Evolutionary conservation across 2,329 filamentous ascomycete species (phyloP), one percentile per base, ranked within the genome.

Genomic region (Botrytis elliptica): DNA sequence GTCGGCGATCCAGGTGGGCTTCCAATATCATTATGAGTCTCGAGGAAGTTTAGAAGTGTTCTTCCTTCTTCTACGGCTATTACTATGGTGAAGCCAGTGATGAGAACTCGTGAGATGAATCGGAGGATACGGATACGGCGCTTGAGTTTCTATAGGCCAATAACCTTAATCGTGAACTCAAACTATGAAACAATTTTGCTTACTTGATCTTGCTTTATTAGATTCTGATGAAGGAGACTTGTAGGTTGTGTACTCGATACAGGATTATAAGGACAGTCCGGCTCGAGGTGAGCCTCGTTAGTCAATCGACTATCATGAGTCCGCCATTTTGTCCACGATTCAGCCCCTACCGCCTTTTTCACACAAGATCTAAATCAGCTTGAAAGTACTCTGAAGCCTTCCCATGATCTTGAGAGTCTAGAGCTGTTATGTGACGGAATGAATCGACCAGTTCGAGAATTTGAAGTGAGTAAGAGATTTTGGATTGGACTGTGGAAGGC

Each of bases 21-120:
- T 14, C 57, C 57, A 33, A 72, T 38, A 29, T 68, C 63, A 49
- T 72, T 42, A 14, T 33, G 71, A 4, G 64, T 68, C 5, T 38
- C n/a, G 38, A 68, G 29, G n/a, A 38, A 72, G 9, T 16, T 44
- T 8, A 40, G 22, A 16, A 72, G 40, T 6, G 71, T 68, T 29
- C 22, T 36, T 4, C 55, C 64, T 68, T 72, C 64, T 49, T 72
- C 49, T n/a, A 33, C 7, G 38, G 57, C 59, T 3, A 70, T 70
- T 14, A 22, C 40, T 20, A 62, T 33, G n/a, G 68, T 63, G 29
- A 70, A 22, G 20, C 29, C 14, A 20, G 68, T 70, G 18, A 40
- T 42, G 40, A 70, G 29, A n/a, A 36, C 25, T 36, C 68, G 38
- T 10, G 68, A 70, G 52, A 62, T 36, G 9, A 70, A n/a, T 16